Evolutionary conservation across 441 rosid species (phyloP).

Genomic region (Gossypium davidsonii): DNA sequence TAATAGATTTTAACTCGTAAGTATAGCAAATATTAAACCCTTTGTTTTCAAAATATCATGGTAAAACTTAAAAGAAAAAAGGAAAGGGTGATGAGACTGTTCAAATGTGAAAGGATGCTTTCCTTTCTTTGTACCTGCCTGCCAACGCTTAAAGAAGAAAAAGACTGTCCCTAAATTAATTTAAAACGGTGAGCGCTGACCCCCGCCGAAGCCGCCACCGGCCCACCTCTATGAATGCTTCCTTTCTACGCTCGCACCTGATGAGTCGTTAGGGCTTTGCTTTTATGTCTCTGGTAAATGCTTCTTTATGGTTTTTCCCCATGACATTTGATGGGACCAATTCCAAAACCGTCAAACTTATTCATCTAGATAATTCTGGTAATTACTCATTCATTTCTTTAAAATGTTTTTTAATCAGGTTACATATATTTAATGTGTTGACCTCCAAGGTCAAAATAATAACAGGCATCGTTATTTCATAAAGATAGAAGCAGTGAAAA

Average conservation of each 20-base stretch:
- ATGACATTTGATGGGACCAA: neutral
- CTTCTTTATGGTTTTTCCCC: neutral
- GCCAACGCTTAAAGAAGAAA: neutral
- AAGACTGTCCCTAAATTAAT: neutral
- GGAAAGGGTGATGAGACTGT: neutral
- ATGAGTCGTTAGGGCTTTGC: neutral
- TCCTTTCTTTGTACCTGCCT: neutral
- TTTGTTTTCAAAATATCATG: neutral
- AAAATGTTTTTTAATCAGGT: neutral
- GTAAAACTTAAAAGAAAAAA: too few relatives aligned
- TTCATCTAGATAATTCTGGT: neutral
- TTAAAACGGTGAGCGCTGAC: neutral
- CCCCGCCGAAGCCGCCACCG: neutral
- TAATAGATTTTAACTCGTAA: too few relatives aligned
- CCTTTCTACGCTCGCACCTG: neutral
- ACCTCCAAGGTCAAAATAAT: too few relatives aligned
- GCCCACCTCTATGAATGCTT: neutral
- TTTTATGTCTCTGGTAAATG: neutral
- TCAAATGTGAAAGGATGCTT: neutral
- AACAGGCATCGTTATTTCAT: too few relatives aligned
- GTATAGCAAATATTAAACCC: neutral
- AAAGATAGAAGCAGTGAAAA: neutral
- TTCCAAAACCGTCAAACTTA: neutral
- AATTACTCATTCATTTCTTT: neutral
- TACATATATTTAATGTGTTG: too few relatives aligned